These are phyloP conservation scores for Camelina sativa DNA, from an alignment of 345 rosid genomes.

Conservation along the genomic window DNA sequence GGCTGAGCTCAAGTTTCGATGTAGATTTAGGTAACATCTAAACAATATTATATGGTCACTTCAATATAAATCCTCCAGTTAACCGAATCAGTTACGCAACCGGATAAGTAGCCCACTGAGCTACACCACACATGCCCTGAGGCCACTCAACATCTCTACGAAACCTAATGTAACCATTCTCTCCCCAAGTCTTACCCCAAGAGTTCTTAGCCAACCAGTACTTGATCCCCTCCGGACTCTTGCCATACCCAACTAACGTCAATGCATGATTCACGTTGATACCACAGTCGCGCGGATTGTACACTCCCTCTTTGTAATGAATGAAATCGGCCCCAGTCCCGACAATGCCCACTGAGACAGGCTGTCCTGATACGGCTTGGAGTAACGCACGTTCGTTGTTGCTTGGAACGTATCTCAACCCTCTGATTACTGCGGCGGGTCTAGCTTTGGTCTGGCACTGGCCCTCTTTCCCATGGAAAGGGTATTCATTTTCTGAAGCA, in stretches of 20 bases:
- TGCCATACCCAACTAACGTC: slow-evolving; percentile 63
- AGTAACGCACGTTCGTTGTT: slow-evolving; percentile 55
- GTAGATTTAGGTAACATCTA: too few species aligned
- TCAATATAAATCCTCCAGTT: background rate
- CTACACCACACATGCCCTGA: slow-evolving; percentile 64
- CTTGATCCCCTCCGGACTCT: slow-evolving; percentile 44
- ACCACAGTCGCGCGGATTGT: slow-evolving; percentile 47
- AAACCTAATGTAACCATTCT: slow-evolving; percentile 59
- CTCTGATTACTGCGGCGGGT: slow-evolving; percentile 44
- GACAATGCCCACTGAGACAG: slow-evolving; percentile 54
- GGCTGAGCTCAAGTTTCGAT: too few species aligned
- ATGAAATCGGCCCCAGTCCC: slow-evolving; percentile 41
- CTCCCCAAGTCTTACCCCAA: slow-evolving; percentile 67
- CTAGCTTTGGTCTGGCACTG: slow-evolving; percentile 38
- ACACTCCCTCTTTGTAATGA: slow-evolving; percentile 53
- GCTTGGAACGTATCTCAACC: slow-evolving; percentile 47
- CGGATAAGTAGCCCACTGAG: slow-evolving; percentile 52
- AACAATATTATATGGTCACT: background rate
- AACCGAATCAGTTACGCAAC: slow-evolving; percentile 19
- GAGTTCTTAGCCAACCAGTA: slow-evolving; percentile 73
- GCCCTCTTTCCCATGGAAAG: slow-evolving; percentile 48
- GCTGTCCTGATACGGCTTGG: slow-evolving; percentile 58
- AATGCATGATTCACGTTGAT: slow-evolving; percentile 51
- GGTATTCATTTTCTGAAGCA: slow-evolving; percentile 51
- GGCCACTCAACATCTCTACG: slow-evolving; percentile 47